These are phyloP conservation scores for Periconia macrospinosa DNA, from an alignment of 2,329 filamentous ascomycete genomes.

Conservation along the genomic window DNA sequence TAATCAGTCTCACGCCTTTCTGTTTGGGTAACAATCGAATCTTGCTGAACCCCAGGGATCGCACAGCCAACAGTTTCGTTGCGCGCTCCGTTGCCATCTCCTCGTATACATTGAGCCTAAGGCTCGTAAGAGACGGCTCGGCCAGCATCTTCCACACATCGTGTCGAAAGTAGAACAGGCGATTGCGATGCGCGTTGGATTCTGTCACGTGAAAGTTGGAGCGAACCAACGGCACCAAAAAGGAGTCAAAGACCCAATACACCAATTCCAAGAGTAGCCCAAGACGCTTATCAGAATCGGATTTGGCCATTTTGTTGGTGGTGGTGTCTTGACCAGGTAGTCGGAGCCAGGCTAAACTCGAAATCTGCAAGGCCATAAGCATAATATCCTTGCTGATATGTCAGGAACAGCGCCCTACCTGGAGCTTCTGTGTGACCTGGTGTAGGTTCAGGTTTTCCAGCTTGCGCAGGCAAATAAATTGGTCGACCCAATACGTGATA, in stretches of 20 bases:
- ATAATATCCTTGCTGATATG: slow-evolving; percentile 6
- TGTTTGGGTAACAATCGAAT: slow-evolving; percentile 83
- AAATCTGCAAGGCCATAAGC: slow-evolving; percentile 55
- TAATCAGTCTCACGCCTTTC: slow-evolving; percentile 76
- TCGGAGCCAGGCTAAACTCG: slow-evolving; percentile 72
- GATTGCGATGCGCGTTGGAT: slow-evolving; percentile 76
- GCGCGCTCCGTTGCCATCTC: slow-evolving; percentile 66
- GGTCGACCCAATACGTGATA: slow-evolving; percentile 71
- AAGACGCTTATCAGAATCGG: slow-evolving; percentile 73
- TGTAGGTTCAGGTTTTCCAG: slow-evolving; percentile 83
- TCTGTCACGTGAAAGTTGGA: slow-evolving; percentile 95
- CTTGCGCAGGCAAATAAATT: slow-evolving; percentile 74
- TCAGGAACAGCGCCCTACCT: slow-evolving; percentile 53
- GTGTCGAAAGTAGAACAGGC: slow-evolving; percentile 90
- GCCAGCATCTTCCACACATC: slow-evolving; percentile 83
- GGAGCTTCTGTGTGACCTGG: slow-evolving; percentile 73
- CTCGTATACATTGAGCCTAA: slow-evolving; percentile 77
- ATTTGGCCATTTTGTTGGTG: slow-evolving; percentile 62
- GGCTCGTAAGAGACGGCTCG: slow-evolving; percentile 67
- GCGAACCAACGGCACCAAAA: slow-evolving; percentile 83
- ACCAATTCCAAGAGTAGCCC: slow-evolving; percentile 84
- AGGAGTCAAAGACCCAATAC: slow-evolving; percentile 91
- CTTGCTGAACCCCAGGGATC: slow-evolving; percentile 74
- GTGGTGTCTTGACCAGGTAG: slow-evolving; percentile 50
- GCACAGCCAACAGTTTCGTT: slow-evolving; percentile 59